phyloP scores from a whole-genome alignment of 169 alveolate genomes.

The Plasmodium gonderi region DNA sequence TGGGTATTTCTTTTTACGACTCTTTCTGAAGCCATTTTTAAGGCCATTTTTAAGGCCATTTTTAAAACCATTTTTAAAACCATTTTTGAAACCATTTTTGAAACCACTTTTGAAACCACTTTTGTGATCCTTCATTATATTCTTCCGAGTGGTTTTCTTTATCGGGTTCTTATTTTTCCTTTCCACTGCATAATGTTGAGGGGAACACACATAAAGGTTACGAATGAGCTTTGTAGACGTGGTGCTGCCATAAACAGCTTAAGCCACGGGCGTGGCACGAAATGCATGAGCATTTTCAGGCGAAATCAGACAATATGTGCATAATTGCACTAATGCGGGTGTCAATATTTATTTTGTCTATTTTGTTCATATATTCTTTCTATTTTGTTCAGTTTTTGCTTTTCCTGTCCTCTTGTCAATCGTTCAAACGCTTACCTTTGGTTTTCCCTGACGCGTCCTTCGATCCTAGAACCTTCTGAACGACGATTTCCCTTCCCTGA shows the following conservation, averaged over 20 bases:
- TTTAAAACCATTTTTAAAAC: neutral
- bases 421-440: neutral
- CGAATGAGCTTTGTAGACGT: too few species aligned
- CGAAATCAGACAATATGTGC: too few species aligned
- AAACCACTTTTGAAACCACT: neutral
- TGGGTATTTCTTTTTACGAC: neutral
- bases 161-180: neutral
- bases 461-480: slow-evolving; percentile 2
- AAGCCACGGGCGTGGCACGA: too few species aligned
- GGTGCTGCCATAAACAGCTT: too few species aligned
- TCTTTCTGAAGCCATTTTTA: neutral
- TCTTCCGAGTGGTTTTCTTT: neutral
- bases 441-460: neutral
- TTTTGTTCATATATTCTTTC: neutral
- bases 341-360: too few species aligned
- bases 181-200: neutral
- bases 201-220: neutral
- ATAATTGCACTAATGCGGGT: too few species aligned
- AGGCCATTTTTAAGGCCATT: neutral
- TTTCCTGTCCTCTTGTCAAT: neutral
- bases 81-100: neutral
- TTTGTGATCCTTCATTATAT: neutral
- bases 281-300: too few species aligned
- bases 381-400: neutral
- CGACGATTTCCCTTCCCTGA: slow-evolving; percentile 28